Evolutionary conservation across 129 eudicot species (phyloP), one percentile per base, ranked within the genome.

Genomic region (Lonicera japonica): DNA sequence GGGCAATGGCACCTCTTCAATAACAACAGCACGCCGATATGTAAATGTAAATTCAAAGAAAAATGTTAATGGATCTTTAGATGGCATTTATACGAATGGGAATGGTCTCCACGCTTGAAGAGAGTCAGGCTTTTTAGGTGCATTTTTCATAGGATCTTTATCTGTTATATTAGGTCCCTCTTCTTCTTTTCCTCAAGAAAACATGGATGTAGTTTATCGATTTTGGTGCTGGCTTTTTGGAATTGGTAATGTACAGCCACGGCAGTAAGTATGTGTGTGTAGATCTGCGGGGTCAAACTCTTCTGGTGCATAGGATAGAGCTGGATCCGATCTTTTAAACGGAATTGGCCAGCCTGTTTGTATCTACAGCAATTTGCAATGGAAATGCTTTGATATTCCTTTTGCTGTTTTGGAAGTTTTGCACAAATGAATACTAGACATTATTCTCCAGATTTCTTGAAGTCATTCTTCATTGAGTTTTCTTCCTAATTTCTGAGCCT

Each of bases 101-200:
- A 86, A 81, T 58, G 95, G 95, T 17, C 61, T 84, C 71, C 95
- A 83, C 70, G 88, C 65, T 54, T 90, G 76, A 90, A 25, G 59
- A 19, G 56, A 54, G 36, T 4, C 50, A 43, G 8, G 13, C 50
- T 43, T 43, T 11, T 43, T 43, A n/a, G n/a, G n/a, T n/a, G n/a
- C n/a, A n/a, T 43, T 43, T 29, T 29, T 29, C 6, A 29, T 29
- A 45, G 51, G 51, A 45, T 15, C n/a, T 45, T 12, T 15, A 15
- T 10, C 1, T 8, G 4, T 12, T 12, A 51, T 46, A 64, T 53
- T 63, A 29, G 38, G 57, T 67, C 50, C 45, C 51, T 45, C 15
- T 40, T 47, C 64, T 34, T 56, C 52, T 23, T 46, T 54, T 46
- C 6, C 6, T 29, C 36, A 29, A 29, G 36, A 29, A 29, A 29